phyloP scores from a whole-genome alignment of 1,284 basidiomycete species.

The Psilocybe mexicana region DNA sequence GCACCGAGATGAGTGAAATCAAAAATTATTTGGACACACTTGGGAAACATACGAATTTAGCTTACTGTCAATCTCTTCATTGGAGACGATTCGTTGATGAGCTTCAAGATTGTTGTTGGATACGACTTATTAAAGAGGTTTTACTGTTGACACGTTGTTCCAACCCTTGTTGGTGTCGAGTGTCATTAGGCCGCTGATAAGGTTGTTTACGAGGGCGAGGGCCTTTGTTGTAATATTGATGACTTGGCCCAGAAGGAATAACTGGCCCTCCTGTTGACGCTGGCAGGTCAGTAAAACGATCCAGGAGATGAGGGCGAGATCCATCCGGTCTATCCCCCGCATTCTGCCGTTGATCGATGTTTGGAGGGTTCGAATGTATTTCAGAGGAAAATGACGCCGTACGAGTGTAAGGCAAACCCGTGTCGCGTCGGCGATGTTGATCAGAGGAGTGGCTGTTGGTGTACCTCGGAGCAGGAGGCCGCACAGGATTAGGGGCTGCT shows the following conservation, averaged over 20 bases:
- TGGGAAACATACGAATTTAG: neutral
- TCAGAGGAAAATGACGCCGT: neutral
- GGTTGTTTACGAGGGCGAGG: conserved; percentile 5
- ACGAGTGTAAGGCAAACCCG: neutral
- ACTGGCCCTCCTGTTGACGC: neutral
- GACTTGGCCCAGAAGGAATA: neutral
- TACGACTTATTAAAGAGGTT: conserved; percentile 13
- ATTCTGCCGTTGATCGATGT: conserved; percentile 1
- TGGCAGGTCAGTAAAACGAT: conserved; percentile 19
- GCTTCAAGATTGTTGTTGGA: conserved; percentile 4
- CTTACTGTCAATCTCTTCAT: neutral
- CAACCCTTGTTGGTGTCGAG: neutral
- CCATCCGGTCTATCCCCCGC: conserved; percentile 3
- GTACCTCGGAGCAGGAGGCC: neutral
- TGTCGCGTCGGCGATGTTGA: neutral
- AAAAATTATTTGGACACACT: neutral
- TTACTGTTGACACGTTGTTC: conserved; percentile 7
- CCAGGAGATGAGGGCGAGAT: conserved; percentile 10
- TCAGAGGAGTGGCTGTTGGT: neutral
- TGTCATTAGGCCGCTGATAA: neutral
- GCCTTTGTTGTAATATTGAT: conserved; percentile 3
- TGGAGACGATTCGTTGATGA: conserved; percentile 14
- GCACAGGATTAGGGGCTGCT: too few species aligned
- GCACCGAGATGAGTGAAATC: neutral
- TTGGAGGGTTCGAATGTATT: neutral